Base-by-base conservation (phyloP, 1,284 basidiomycete species). In the Meira miltonrushii region DNA sequence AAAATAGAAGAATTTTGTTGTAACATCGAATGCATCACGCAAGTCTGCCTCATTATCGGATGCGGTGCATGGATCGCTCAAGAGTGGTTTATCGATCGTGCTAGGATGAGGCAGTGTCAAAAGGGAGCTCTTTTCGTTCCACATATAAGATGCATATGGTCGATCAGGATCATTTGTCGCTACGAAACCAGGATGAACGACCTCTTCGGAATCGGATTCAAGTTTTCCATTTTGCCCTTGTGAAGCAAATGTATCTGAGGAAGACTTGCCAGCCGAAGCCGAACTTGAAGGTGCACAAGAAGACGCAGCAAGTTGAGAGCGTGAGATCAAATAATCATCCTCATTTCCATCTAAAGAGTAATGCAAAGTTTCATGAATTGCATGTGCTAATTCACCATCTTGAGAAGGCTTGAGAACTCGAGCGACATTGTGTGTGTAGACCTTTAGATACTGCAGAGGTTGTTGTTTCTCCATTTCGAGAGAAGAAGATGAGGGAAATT, bases 1-100 rank as follows among this genome's bases (percentile, higher is more conserved):
- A 47, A 74, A 63, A 39, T 64, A 69, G 65, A 72, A 74, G 58
- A 74, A 67, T 55, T 74, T 74, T 58, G 67, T 70, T 1, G 70
- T 74, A 25, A 74, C 70, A 50, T 74, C 72, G 55, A 68, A 71
- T 3, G 65, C 61, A 50, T 57, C 61, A 6, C 72, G 33, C 3
- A 33, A 8, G n/a, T 52, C 50, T 28, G n/a, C n/a, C 9, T 33
- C 23, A 19, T 28, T 37, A 25, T 25, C 17, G 43, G 21, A 25
- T 8, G 37, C 17, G 7, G 53, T 53, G 28, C 57, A 58, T 12
- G 57, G 57, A 44, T 58, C 57, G 15, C 19, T 23, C 37, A 38
- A 13, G 7, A n/a, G 25, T 8, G 48, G 43, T 28, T 52, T 41
- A 12, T 28, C 28, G 8, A 58, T 33, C 23, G 50, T 67, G 2